A percentile compares a stretch with the other conserved stretches of the same genome.
phyloP scores from a whole-genome alignment of 129 eudicot genomes.

The Silybum marianum region DNA sequence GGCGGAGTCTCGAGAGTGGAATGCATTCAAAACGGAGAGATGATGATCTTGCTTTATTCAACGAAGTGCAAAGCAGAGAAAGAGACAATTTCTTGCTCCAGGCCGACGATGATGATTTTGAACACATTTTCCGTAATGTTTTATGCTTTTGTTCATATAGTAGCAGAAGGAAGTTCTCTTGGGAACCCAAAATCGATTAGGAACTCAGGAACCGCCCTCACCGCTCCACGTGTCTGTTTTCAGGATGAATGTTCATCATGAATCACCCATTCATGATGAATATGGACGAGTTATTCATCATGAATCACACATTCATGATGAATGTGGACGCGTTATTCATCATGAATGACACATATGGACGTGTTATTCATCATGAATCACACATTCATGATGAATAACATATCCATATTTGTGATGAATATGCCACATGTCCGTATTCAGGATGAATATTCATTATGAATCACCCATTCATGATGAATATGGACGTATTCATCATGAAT shows the following conservation, averaged over 20 bases:
- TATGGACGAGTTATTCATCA: neutral
- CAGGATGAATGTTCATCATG: neutral
- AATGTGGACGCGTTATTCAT: neutral
- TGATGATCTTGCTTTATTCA: slow-evolving; percentile 84
- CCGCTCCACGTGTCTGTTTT: neutral
- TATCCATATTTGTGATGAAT: too few species aligned
- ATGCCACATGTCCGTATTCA: neutral
- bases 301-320: neutral
- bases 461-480: neutral
- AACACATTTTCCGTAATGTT: slow-evolving; percentile 74
- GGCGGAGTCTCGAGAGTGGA: slow-evolving; percentile 79
- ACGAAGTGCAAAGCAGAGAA: slow-evolving; percentile 79
- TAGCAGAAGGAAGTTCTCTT: neutral
- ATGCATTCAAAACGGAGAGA: slow-evolving; percentile 53
- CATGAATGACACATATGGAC: too few species aligned
- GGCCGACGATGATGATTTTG: slow-evolving; percentile 62
- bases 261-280: too few species aligned
- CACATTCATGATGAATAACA: neutral
- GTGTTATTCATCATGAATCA: too few species aligned
- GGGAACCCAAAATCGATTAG: neutral
- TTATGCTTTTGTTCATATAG: neutral
- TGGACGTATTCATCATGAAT: too few species aligned
- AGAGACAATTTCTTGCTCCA: slow-evolving; percentile 72
- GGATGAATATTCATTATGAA: neutral
- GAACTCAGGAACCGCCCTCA: neutral